These are phyloP conservation scores for Kurtzmaniella quercitrusa DNA, from an alignment of 1,139 yeast species.

Conservation along the genomic window DNA sequence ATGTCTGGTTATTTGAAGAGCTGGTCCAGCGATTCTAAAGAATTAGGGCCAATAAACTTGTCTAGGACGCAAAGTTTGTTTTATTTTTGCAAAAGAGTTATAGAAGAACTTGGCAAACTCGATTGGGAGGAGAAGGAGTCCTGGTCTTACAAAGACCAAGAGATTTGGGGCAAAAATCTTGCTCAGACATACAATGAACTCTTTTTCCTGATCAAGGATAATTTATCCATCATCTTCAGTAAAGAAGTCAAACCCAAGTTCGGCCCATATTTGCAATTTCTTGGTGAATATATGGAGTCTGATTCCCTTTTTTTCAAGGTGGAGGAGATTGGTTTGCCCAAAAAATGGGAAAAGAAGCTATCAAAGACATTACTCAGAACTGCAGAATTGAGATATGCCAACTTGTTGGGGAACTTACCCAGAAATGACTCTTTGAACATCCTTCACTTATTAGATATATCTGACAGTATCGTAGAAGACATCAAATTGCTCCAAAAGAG, in stretches of 20 bases:
- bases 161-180: slow-evolving; percentile 49
- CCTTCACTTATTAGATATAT: slow-evolving; percentile 55
- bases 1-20: slow-evolving; percentile 34
- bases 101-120: slow-evolving; percentile 30
- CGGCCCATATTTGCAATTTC: slow-evolving; percentile 48
- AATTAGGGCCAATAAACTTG: slow-evolving; percentile 30
- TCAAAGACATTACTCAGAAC: slow-evolving; percentile 46
- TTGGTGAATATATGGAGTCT: slow-evolving; percentile 49
- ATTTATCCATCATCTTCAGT: slow-evolving; percentile 44
- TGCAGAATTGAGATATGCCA: slow-evolving; percentile 59
- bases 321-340: slow-evolving; percentile 33
- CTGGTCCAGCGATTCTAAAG: slow-evolving; percentile 21
- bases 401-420: slow-evolving; percentile 55
- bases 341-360: slow-evolving; percentile 50
- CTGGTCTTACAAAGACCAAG: slow-evolving; percentile 52
- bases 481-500: slow-evolving; percentile 54
- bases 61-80: slow-evolving; percentile 24
- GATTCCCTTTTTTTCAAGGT: slow-evolving; percentile 42
- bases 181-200: slow-evolving; percentile 44
- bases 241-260: slow-evolving; percentile 54
- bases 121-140: slow-evolving; percentile 29
- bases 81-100: slow-evolving; percentile 22
- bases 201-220: slow-evolving; percentile 43
- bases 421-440: slow-evolving; percentile 57
- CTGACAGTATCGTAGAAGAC: slow-evolving; percentile 50